phyloP scores from a whole-genome alignment of 2,329 filamentous ascomycete genomes.

The Uncinocarpus reesii region DNA sequence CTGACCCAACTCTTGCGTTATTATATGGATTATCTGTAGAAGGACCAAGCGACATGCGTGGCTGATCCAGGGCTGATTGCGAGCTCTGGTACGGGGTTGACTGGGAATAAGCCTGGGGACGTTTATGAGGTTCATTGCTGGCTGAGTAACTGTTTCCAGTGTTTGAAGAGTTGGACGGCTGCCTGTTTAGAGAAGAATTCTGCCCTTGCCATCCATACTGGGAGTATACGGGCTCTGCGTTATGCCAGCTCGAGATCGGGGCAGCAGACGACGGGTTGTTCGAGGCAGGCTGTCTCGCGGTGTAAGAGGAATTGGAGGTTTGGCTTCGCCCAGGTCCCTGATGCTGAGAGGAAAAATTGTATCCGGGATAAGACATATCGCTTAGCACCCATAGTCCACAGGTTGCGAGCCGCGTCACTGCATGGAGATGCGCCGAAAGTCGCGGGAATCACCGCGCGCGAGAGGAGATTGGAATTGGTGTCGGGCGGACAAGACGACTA shows the following conservation, averaged over 20 bases:
- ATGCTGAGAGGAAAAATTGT: conserved; percentile 14
- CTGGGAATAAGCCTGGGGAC: conserved; percentile 11
- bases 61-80: neutral
- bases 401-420: neutral
- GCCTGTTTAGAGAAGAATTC: conserved; percentile 1
- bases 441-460: conserved; percentile 1
- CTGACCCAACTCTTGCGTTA: neutral
- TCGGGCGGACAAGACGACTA: too few species aligned
- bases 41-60: neutral
- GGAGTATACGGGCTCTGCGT: conserved; percentile 8
- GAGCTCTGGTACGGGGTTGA: conserved; percentile 11
- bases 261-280: conserved; percentile 3
- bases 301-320: conserved; percentile 3
- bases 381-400: neutral
- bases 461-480: too few species aligned
- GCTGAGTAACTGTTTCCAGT: conserved; percentile 10
- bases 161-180: conserved; percentile 4
- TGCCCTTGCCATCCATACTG: conserved; percentile 15
- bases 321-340: conserved; percentile 8
- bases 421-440: neutral
- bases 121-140: conserved; percentile 3
- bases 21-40: neutral
- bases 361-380: conserved; percentile 17
- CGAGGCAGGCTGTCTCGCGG: conserved; percentile 6
- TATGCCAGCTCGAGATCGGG: conserved; percentile 4